A percentile compares a stretch with the other conserved stretches of the same genome.
Conservation (phyloP, 345 rosid genomes). For the Bretschneidera sinensis region DNA sequence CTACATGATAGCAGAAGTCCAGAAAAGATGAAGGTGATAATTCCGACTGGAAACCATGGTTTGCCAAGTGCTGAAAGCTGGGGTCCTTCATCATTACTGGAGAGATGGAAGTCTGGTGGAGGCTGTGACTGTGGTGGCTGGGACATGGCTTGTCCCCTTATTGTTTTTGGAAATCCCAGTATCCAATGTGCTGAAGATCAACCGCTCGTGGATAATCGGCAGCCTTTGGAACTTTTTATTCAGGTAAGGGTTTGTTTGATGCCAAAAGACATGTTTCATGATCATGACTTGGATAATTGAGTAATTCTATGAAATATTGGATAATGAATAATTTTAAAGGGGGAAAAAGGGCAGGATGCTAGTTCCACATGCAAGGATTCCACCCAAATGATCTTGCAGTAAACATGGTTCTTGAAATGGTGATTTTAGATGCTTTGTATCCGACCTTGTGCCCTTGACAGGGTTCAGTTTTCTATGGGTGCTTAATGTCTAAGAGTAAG, state of each 20-base stretch:
- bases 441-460: not conserved
- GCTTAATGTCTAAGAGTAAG: too few species aligned
- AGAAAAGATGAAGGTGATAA: constrained; percentile 52
- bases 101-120: constrained; percentile 90
- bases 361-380: not conserved
- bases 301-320: not conserved
- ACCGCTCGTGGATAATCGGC: constrained; percentile 39
- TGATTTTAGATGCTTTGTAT: not conserved
- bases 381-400: not conserved
- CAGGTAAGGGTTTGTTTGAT: constrained; percentile 44
- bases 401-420: not conserved
- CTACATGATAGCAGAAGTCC: constrained; percentile 15
- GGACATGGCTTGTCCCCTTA: constrained; percentile 95
- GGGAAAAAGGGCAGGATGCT: not conserved
- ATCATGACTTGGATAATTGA: not conserved
- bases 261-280: not conserved
- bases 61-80: constrained; percentile 48
- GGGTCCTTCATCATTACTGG: constrained; percentile 71
- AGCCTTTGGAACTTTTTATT: constrained; percentile 54
- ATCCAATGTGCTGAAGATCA: constrained; percentile 42
- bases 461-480: not conserved
- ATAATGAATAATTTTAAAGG: not conserved
- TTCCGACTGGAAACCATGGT: constrained; percentile 84
- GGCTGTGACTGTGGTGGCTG: constrained; percentile 99
- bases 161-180: constrained; percentile 55